Base-by-base conservation (phyloP, 2,329 filamentous ascomycete species). In the Beauveria sp. region DNA sequence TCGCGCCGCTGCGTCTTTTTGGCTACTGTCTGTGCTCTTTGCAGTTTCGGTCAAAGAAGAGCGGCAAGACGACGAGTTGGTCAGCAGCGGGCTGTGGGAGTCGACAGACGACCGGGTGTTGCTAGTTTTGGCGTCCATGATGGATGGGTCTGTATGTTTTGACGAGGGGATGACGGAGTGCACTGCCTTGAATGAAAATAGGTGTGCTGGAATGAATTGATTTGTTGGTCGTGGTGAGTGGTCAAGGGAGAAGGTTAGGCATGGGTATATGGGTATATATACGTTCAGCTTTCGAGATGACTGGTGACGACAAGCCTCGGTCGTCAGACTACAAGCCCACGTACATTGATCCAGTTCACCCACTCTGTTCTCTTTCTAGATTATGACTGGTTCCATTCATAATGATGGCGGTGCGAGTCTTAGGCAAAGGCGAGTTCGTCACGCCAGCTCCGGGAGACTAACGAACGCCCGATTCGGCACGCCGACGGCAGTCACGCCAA, bases 1-100 rank as follows among this genome's bases (percentile, higher is more conserved):
- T 24, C 16, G 43, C 10, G 30, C 20, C 5, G 20, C 30, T 2
- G n/a, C 28, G 1, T 57, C 43, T 37, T 37, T 26, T 1, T 2
- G n/a, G 30, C 14, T 8, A 22, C 2, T 18, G 20, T 20, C 22
- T 24, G n/a, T 10, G 7, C 9, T 30, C 6, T 34, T 30, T 14
- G 1, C 4, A 4, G 16, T 34, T 20, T 16, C 26, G 26, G 28
- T 12, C 2, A 14, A 10, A 5, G 40, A 55, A 14, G 50, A 20
- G 16, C 16, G 6, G 37, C 2, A 40, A 22, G 7, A 14, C 12
- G 40, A n/a, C 9, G 44, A 41, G 6, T 58, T 58, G 46, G 20
- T 20, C 30, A 58, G 55, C 20, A 51, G 44, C n/a, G 55, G 55
- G 46, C 55, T 58, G 30, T 43, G 20, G 34, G 46, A 50, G 55